phyloP scores from a whole-genome alignment of 805 yeast species.

The Priceomyces fermenticarens region DNA sequence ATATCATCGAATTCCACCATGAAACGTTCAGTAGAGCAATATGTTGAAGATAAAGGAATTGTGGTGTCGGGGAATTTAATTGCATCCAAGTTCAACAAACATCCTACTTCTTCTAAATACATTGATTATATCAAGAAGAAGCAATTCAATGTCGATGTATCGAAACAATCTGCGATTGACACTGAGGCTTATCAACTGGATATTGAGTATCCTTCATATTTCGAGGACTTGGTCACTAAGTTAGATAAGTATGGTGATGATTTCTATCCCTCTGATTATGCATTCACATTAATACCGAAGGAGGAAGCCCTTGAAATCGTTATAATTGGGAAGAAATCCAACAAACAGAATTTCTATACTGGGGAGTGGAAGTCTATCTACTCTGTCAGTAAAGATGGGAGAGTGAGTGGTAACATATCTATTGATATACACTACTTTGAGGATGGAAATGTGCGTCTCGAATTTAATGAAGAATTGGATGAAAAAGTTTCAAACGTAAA shows the following conservation, averaged over 20 bases:
- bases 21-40: constrained; percentile 26
- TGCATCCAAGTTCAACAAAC: constrained; percentile 33
- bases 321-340: constrained; percentile 68
- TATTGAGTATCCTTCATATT: constrained; percentile 25
- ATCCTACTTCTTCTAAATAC: constrained; percentile 38
- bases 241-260: constrained; percentile 54
- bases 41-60: constrained; percentile 25
- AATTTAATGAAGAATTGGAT: constrained; percentile 34
- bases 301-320: constrained; percentile 43
- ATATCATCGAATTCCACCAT: constrained; percentile 19
- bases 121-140: constrained; percentile 49
- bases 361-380: constrained; percentile 85
- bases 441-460: constrained; percentile 90
- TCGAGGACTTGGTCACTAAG: constrained; percentile 22
- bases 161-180: constrained; percentile 47
- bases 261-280: constrained; percentile 61
- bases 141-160: constrained; percentile 59
- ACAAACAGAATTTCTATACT: constrained; percentile 78
- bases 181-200: constrained; percentile 39
- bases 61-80: constrained; percentile 28
- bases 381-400: constrained; percentile 30
- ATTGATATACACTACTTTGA: constrained; percentile 90
- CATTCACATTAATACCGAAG: constrained; percentile 41
- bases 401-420: constrained; percentile 51
- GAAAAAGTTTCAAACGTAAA: constrained; percentile 19